Evolutionary conservation across 176 grass and related monocot genomes (phyloP).

Genomic region (Zea luxurians): DNA sequence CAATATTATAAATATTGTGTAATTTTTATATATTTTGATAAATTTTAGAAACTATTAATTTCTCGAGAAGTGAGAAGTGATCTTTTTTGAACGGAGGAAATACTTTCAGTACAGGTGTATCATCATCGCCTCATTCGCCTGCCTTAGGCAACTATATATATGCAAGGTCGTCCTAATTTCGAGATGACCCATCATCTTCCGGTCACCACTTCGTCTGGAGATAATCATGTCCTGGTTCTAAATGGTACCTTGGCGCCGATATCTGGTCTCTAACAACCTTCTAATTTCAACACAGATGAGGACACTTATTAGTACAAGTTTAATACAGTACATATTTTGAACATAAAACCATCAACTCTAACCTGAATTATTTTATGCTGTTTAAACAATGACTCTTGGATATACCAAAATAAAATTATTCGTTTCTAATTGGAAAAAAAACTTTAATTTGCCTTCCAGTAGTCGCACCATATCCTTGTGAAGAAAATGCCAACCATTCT

Average conservation of each 20-base stretch:
- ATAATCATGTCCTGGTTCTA: not conserved
- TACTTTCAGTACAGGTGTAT: not conserved
- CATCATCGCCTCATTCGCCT: not conserved
- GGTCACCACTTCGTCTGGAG: fast-evolving
- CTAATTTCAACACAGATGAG: not conserved
- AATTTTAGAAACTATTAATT: not conserved
- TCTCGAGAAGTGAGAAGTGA: not conserved
- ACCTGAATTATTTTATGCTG: not conserved
- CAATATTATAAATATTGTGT: not conserved
- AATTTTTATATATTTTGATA: not conserved
- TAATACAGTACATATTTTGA: not conserved
- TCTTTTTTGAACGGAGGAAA: not conserved
- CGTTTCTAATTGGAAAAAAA: not conserved
- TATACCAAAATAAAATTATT: not conserved
- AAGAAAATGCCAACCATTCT: constrained; percentile 1
- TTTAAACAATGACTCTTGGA: not conserved
- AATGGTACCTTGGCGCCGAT: not conserved
- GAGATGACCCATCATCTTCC: not conserved
- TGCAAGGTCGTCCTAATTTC: not conserved
- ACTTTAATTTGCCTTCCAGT: not conserved
- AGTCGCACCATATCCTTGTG: not conserved
- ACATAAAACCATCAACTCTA: not conserved
- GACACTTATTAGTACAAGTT: not conserved
- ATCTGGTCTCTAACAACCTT: not conserved
- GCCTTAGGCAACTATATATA: too few species aligned